Evolutionary conservation across 2,329 filamentous ascomycete genomes (phyloP).

Genomic region (Tolypocladium album): DNA sequence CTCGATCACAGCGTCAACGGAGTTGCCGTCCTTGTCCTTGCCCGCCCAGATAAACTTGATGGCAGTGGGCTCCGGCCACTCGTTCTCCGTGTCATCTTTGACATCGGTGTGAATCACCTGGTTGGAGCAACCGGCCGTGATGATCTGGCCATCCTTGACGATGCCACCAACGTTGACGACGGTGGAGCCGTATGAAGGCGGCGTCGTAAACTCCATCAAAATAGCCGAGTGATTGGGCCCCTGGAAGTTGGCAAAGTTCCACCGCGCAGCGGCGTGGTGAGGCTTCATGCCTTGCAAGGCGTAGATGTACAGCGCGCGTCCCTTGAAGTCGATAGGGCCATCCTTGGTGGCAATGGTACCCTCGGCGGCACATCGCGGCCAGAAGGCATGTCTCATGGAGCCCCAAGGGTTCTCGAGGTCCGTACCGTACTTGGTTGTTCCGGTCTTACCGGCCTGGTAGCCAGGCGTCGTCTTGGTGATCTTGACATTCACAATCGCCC

Average conservation of each 20-base stretch:
- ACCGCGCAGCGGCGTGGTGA: conserved; percentile 82
- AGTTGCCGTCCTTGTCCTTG: conserved; percentile 64
- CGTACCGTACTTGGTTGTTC: conserved; percentile 76
- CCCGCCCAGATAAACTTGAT: conserved; percentile 72
- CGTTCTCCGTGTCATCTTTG: conserved; percentile 64
- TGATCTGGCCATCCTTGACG: conserved; percentile 67
- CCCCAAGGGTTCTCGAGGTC: conserved; percentile 85
- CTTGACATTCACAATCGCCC: conserved; percentile 76
- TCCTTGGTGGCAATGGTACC: conserved; percentile 77
- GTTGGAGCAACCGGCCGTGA: conserved; percentile 59
- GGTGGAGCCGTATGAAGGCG: conserved; percentile 82
- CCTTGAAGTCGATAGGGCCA: conserved; percentile 72
- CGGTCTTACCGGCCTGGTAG: conserved; percentile 76
- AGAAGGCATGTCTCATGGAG: conserved; percentile 83
- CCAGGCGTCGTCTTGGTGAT: conserved; percentile 67
- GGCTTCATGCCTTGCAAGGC: conserved; percentile 98
- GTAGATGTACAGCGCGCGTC: conserved; percentile 68
- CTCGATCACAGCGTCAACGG: conserved; percentile 58
- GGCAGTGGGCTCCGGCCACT: conserved; percentile 78
- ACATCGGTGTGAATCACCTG: conserved; percentile 58
- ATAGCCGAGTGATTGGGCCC: conserved; percentile 76
- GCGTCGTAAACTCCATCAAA: conserved; percentile 94
- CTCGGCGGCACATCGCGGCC: conserved; percentile 75
- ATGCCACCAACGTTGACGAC: conserved; percentile 75
- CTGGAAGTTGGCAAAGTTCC: conserved; percentile 94